Base-by-base conservation (phyloP, 495 filamentous ascomycete species). In the Hypoxylon subgilvum region DNA sequence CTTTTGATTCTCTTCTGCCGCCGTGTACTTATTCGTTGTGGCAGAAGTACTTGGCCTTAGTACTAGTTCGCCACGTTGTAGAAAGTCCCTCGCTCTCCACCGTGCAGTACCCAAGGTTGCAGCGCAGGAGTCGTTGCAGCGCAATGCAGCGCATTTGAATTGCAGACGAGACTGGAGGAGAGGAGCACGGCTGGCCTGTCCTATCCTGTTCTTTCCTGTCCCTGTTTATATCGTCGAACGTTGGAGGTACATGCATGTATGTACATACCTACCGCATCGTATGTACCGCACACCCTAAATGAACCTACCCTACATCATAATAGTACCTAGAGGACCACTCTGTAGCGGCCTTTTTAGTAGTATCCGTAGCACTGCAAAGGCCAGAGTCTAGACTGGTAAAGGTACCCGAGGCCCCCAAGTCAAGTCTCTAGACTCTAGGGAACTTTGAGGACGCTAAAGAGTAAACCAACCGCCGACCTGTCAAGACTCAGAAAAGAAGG, bases 11-110 rank as follows among this genome's bases (percentile, higher is more conserved):
- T 18, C 39, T 45, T 44, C 54, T 52, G 38, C 57, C 57, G 57
- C 51, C 36, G 36, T 61, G 61, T 64, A 64, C 61, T 44, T 64
- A 18, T 3, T 30, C 6, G 12, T 10, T 50, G 21, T 17, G 12
- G 43, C 13, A 32, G 38, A 25, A 44, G 60, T 63, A 63, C 60
- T 13, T 63, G 23, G 52, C 43, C 43, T 53, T 23, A 43, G 28
- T 42, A 31, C 27, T 39, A 40, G 47, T 54, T 10, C 22, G 60
- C 60, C 53, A 57, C 53, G 52, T 42, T 46, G 48, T 53, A 34
- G 14, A 44, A 58, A 57, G 60, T 63, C 43, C 14, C 38, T 53
- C 49, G 18, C n/a, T 31, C 53, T 36, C 60, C 42, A 30, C 53
- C 17, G 21, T 18, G 42, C 38, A 39, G 57, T 60, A 60, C 43